These are phyloP conservation scores for Rhodotorula sp. DNA, from an alignment of 1,284 basidiomycete species.

Conservation along the genomic window DNA sequence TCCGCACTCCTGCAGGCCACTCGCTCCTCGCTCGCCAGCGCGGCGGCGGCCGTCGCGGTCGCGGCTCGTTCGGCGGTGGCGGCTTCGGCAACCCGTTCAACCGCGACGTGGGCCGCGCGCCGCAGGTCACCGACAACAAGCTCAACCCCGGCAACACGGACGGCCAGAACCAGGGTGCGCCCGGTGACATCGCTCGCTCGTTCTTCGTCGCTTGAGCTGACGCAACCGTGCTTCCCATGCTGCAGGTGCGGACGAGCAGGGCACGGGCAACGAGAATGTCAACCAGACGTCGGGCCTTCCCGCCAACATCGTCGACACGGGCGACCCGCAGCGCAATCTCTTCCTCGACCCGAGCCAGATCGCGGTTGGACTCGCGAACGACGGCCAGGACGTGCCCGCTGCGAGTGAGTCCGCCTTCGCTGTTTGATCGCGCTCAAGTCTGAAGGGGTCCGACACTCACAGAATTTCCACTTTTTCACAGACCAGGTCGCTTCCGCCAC, in stretches of 20 bases:
- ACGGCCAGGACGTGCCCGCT: constrained; percentile 26
- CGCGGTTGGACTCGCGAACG: constrained; percentile 18
- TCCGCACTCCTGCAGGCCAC: background rate
- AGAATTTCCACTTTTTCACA: background rate
- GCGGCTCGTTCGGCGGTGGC: background rate
- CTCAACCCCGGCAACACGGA: constrained; percentile 14
- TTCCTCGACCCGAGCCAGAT: constrained; percentile 38
- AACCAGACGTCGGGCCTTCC: constrained; percentile 8
- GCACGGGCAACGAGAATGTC: background rate
- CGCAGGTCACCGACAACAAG: constrained; percentile 3
- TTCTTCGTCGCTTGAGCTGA: background rate
- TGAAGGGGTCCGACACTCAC: background rate
- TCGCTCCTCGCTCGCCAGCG: background rate
- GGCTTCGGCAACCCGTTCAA: background rate
- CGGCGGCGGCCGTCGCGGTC: background rate
- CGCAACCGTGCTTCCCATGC: fast-evolving
- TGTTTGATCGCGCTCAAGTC: background rate
- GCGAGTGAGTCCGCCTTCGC: background rate
- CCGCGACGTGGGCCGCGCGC: background rate
- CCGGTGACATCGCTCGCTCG: too few species aligned
- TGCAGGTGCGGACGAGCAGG: background rate
- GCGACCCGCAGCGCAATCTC: constrained; percentile 36
- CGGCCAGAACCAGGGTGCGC: constrained; percentile 10
- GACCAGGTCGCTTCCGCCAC: constrained; percentile 64
- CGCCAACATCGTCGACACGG: constrained; percentile 15